Conservation (phyloP, 192 early-diverging fungal species). For the Linnemannia exigua region DNA sequence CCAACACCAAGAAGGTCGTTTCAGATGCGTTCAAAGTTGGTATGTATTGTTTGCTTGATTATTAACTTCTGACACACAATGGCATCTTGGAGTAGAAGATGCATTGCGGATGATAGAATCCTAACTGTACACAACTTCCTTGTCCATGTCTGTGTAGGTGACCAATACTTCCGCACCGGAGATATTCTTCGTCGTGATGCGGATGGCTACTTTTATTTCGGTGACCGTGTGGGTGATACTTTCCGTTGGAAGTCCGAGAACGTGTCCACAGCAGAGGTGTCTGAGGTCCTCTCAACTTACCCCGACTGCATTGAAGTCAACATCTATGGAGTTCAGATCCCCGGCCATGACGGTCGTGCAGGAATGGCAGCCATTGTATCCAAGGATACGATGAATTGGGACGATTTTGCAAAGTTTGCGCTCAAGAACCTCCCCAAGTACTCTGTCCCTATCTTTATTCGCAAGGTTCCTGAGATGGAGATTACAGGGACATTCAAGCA, state of each 20-base stretch:
- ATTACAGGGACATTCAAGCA: conserved; percentile 70
- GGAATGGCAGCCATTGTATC: conserved; percentile 78
- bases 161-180: conserved; percentile 72
- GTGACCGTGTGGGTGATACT: conserved; percentile 79
- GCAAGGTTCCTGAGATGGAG: conserved; percentile 68
- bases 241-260: conserved; percentile 82
- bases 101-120: background rate
- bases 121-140: too few species aligned
- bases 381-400: conserved; percentile 59
- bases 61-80: too few species aligned
- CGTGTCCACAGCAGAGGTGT: conserved; percentile 73
- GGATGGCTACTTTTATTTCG: conserved; percentile 74
- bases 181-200: conserved; percentile 70
- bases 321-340: conserved; percentile 76
- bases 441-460: conserved; percentile 76
- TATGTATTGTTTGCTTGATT: conserved; percentile 48
- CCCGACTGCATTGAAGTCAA: conserved; percentile 75
- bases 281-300: conserved; percentile 67
- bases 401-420: conserved; percentile 60
- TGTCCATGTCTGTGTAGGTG: conserved; percentile 55
- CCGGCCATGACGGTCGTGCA: conserved; percentile 74
- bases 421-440: conserved; percentile 69
- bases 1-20: conserved; percentile 70
- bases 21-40: conserved; percentile 72
- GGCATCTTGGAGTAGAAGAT: background rate